Base-by-base conservation (phyloP, 2,329 filamentous ascomycete species). In the Myriangium duriaei region DNA sequence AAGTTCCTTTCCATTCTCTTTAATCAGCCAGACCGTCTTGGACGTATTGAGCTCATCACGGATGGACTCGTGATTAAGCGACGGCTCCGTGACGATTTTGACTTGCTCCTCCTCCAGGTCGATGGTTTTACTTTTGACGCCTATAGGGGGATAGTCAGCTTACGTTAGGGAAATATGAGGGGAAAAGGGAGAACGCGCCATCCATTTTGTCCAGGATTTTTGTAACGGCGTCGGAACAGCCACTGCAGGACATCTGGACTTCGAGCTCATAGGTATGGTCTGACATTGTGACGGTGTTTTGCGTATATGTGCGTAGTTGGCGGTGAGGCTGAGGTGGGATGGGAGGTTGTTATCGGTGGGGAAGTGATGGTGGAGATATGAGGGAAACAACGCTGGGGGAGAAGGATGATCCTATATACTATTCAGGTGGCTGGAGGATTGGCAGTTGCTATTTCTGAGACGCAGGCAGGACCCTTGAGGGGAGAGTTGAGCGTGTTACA, bases 251-350 rank as follows among this genome's bases (percentile, higher is more conserved):
- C 91, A 98, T 98, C 63, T 68, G 71, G 61, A 96, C 76, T 63
- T 87, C 79, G 71, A 96, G 96, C 62, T 91, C 84, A 80, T 96
- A 96, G 50, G 76, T 83, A 69, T 94, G 85, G 51, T 80, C 76
- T 43, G 77, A 66, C 81, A 87, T 86, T 53, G 49, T 69, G 55
- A 34, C n/a, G n/a, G n/a, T n/a, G n/a, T n/a, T n/a, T n/a, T n/a
- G n/a, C n/a, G n/a, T n/a, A n/a, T n/a, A n/a, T n/a, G n/a, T n/a
- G n/a, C n/a, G n/a, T 33, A 32, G 19, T 24, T 16, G 15, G 16
- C 21, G 35, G 17, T 15, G 28, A 12, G 41, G 26, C 7, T 7
- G 21, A n/a, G 7, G 15, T 10, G 34, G 30, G 18, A 31, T 36
- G 42, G 26, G 10, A 39, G 41, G 17, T 15, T 32, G 37, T 33